Base-by-base conservation (phyloP, 2,329 filamentous ascomycete genomes). In the Clonostachys sp. region DNA sequence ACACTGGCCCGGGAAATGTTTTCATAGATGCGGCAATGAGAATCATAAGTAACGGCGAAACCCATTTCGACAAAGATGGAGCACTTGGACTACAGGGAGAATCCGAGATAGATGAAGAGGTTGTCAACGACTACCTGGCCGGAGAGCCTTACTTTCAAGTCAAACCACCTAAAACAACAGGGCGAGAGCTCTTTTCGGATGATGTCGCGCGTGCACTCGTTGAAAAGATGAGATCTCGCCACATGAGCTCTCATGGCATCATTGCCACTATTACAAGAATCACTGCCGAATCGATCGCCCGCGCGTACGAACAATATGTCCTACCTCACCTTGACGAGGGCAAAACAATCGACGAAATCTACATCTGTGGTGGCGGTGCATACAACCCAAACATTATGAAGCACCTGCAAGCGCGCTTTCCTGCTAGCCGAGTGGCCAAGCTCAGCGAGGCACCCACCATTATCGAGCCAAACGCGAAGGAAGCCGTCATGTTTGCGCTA, bases 291-390 rank as follows among this genome's bases (percentile, higher is more conserved):
- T 68, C 72, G 7, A 75, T 77, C 12, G 64, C 75, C 8, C 18
- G 39, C 10, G 36, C 42, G 12, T 52, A 52, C 41, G 5, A 47
- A 9, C 34, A 35, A 9, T 46, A 39, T n/a, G 44, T 50, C 34
- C n/a, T 40, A 4, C 41, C 44, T 6, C 35, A 40, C 12, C 36
- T 39, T 12, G 36, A n/a, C 17, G 24, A 46, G 10, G 41, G 59
- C 66, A 44, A 64, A 65, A 30, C 24, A 10, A 49, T 70, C 64
- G 57, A 59, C 60, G 79, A 84, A 61, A 71, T 84, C 38, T 83
- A 79, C 61, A 77, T 84, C 68, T 82, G 78, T 54, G 80, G 80
- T 9, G 77, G 76, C 5, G 77, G 77, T 14, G 78, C 78, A 1
- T 70, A 72, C 49, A 82, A 83, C 53, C 73, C 75, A 2, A 82